These are phyloP conservation scores for Aspergillus persii DNA, from an alignment of 2,329 filamentous ascomycete genomes.

Conservation along the genomic window DNA sequence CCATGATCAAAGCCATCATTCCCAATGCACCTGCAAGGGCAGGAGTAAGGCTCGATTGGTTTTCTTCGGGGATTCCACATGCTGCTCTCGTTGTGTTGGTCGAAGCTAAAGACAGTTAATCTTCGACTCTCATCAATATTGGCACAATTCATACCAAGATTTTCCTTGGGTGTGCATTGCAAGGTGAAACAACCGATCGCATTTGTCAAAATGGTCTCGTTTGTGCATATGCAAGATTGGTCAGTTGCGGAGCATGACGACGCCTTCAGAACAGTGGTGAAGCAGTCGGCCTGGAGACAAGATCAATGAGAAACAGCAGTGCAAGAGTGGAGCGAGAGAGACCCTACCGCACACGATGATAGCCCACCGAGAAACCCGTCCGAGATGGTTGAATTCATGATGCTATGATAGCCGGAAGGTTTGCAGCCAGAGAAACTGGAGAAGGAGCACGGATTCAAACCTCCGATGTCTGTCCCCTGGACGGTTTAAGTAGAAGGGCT, in stretches of 20 bases:
- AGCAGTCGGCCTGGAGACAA: not conserved
- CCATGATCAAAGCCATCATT: constrained; percentile 12
- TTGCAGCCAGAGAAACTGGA: not conserved
- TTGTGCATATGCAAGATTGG: constrained; percentile 3
- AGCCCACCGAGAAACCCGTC: not conserved
- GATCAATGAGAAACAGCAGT: not conserved
- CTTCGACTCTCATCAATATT: not conserved
- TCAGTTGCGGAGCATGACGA: constrained; percentile 1
- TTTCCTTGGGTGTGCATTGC: constrained; percentile 2
- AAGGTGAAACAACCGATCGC: constrained; percentile 9
- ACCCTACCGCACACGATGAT: constrained; percentile 5
- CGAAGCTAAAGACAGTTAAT: not conserved
- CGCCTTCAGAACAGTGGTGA: not conserved
- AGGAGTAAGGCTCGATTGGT: constrained; percentile 2
- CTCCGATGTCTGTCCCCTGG: not conserved
- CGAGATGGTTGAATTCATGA: constrained; percentile 2
- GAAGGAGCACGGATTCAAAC: not conserved
- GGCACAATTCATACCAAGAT: constrained; percentile 1
- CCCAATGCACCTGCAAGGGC: constrained; percentile 9
- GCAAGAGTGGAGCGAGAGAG: not conserved
- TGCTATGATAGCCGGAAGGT: not conserved
- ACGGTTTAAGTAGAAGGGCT: not conserved
- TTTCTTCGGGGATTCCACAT: constrained; percentile 8
- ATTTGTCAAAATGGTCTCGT: not conserved
- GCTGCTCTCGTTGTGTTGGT: constrained; percentile 8